phyloP scores from a whole-genome alignment of 495 filamentous ascomycete genomes.

The Aspergillus sclerotioniger region DNA sequence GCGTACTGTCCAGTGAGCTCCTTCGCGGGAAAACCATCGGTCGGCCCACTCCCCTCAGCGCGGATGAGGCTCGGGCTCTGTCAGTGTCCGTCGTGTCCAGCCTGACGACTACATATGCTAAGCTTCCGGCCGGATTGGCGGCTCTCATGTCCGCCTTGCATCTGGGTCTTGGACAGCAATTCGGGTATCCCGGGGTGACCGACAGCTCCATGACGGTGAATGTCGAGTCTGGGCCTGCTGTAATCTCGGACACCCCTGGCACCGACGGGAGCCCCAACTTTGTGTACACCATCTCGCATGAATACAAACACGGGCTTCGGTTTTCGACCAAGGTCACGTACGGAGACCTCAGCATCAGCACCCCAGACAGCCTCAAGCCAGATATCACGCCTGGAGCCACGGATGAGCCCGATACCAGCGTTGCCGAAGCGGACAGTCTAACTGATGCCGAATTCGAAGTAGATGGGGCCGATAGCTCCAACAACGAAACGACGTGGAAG shows the following conservation, averaged over 20 bases:
- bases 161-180: constrained; percentile 39
- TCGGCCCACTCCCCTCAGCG: constrained; percentile 23
- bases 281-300: constrained; percentile 30
- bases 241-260: neutral
- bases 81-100: constrained; percentile 34
- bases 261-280: constrained; percentile 3
- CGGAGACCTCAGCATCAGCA: constrained; percentile 25
- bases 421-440: constrained; percentile 21
- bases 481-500: constrained; percentile 41
- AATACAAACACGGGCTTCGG: constrained; percentile 29
- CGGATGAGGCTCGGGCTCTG: constrained; percentile 35
- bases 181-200: constrained; percentile 29
- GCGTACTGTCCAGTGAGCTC: constrained; percentile 34
- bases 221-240: constrained; percentile 14
- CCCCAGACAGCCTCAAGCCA: constrained; percentile 5
- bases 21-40: constrained; percentile 31
- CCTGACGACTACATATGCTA: constrained; percentile 29
- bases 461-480: constrained; percentile 22
- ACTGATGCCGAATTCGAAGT: constrained; percentile 35
- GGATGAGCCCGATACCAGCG: constrained; percentile 17
- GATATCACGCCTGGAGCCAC: constrained; percentile 11
- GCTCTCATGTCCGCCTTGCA: constrained; percentile 32
- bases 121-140: constrained; percentile 22
- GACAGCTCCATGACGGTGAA: constrained; percentile 26
- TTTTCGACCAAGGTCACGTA: constrained; percentile 34